Evolutionary conservation across 2,329 filamentous ascomycete species (phyloP), one percentile per base, ranked within the genome.

Genomic region (Fusarium algeriense): DNA sequence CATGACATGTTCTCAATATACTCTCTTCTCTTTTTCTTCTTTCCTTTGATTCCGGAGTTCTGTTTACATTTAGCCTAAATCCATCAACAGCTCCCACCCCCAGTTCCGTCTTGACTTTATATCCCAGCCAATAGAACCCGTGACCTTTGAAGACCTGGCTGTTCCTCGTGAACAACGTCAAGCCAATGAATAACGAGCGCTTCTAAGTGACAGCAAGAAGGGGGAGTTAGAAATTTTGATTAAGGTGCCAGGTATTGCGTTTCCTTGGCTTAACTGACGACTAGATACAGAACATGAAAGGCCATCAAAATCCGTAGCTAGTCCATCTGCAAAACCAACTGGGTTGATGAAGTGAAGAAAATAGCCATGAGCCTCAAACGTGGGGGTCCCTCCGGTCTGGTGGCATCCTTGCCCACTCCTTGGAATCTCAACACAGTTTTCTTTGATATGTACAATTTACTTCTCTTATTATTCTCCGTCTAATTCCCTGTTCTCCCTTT

Each of bases 181-280:
- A 61, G 41, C 75, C 75, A 76, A 76, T 76, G 30, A 59, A 38
- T 55, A 53, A 26, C 35, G 40, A 62, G 75, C 75, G 75, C 75
- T 76, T 76, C 64, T 76, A 76, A 30, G 26, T 34, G 35, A 34
- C 26, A 54, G 14, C 17, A 53, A 35, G 35, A 48, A 38, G 41
- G 35, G 48, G 43, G 58, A 37, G 19, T 43, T 15, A n/a, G 15
- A 17, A 30, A 32, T 9, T 9, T 34, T 11, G 26, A 15, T 40
- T 40, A 43, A 44, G 43, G 19, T 40, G 41, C 43, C 19, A 20
- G 28, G 3, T 20, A 19, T 30, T 34, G 26, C 19, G 41, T 32
- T 19, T 19, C 12, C 11, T 14, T 26, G 41, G 46, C 30, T 68
- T 38, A 23, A 8, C 30, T 41, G 23, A 23, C 23, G 23, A 23